Evolutionary conservation across 2,329 filamentous ascomycete genomes (phyloP), one percentile per base, ranked within the genome.

Genomic region (Elsinoe necatrix): DNA sequence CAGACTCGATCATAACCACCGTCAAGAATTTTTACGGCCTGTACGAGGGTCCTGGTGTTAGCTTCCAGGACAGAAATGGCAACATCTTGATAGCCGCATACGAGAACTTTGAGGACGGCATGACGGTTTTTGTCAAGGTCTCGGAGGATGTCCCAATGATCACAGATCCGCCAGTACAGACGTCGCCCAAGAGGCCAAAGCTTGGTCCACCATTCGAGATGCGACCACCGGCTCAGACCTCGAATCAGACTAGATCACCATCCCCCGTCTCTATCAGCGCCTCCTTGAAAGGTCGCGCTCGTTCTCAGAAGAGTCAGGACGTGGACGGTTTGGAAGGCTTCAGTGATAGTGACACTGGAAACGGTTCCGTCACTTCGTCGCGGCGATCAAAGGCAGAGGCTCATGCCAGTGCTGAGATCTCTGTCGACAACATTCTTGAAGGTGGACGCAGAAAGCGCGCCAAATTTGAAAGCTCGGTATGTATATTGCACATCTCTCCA

Each of bases 11-110:
- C 74, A 89, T 97, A 62, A 93, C 90, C 12, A 97, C 93, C 1
- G 92, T 97, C 68, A 97, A 95, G 80, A 97, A 96, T 77, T 97
- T 97, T 75, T 97, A 95, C 69, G 93, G 93, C 60, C 80, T 98
- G 63, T 96, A 96, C 71, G 88, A 92, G 62, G 84, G 73, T 50
- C 64, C 85, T 69, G 91, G 93, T 63, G 86, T 98, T 67, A 95
- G 89, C 74, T 97, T 98, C 67, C 92, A 97, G 73, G 92, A 97
- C 71, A 83, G 88, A 62, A 78, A 86, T 65, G 89, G 89, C 66
- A 92, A 87, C 67, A 95, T 87, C 60, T 82, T 98, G 67, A 97
- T 98, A 72, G 90, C 92, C 61, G 84, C 89, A 59, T 96, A 95
- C 71, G 92, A 97, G 73, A 98, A 98, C 76, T 90, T 98, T 68